A percentile compares a stretch with the other conserved stretches of the same genome.
Conservation (phyloP, 441 rosid genomes). For the Syzygium syzygioides region DNA sequence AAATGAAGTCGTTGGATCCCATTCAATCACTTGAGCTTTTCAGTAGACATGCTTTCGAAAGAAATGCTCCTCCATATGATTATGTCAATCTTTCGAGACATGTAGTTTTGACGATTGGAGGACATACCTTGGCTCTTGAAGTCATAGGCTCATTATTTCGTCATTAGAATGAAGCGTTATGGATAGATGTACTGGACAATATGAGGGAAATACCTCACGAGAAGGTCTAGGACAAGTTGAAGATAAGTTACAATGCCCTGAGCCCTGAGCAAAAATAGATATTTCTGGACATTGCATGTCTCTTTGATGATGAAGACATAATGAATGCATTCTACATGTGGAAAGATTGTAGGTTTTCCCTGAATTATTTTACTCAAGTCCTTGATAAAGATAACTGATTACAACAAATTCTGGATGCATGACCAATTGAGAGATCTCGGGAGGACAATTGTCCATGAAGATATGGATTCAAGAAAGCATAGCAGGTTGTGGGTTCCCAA, state of each 20-base stretch:
- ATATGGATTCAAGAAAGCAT: too few species aligned
- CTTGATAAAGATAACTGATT: too few species aligned
- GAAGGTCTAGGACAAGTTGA: background rate
- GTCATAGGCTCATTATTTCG: background rate
- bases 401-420: too few species aligned
- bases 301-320: background rate
- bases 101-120: rapidly evolving
- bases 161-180: background rate
- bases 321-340: background rate
- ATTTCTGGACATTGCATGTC: background rate
- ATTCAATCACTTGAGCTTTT: background rate
- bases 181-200: background rate
- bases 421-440: too few species aligned
- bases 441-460: too few species aligned
- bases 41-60: background rate
- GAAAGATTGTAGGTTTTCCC: background rate
- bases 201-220: background rate
- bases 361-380: background rate
- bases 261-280: background rate
- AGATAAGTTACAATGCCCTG: background rate
- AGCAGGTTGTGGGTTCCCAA: too few species aligned
- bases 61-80: background rate
- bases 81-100: background rate
- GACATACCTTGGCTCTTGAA: background rate
- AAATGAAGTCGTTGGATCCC: background rate